phyloP scores from a whole-genome alignment of 768 basidiomycete species.

The Amanita phalloides region DNA sequence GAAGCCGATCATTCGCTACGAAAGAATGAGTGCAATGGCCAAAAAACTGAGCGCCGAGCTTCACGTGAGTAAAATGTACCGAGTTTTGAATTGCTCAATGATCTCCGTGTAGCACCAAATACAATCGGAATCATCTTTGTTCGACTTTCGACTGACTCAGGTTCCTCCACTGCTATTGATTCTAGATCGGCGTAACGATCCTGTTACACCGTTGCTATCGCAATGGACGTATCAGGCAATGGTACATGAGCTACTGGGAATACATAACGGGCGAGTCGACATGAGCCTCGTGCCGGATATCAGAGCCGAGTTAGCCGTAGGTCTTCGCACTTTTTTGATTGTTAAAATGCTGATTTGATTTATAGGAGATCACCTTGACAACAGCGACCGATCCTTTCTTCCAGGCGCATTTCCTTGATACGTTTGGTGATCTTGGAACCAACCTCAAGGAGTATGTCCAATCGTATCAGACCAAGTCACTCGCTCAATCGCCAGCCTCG shows the following conservation, averaged over 20 bases:
- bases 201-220: conserved; percentile 89
- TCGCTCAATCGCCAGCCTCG: conserved; percentile 60
- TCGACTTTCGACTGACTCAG: conserved; percentile 87
- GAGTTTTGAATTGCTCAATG: neutral
- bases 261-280: conserved; percentile 90
- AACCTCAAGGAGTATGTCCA: conserved; percentile 89
- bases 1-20: conserved; percentile 89
- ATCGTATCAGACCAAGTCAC: conserved; percentile 80
- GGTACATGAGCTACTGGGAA: conserved; percentile 93
- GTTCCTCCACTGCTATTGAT: conserved; percentile 85
- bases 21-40: conserved; percentile 87
- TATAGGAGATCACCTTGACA: conserved; percentile 87
- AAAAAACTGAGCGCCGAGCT: conserved; percentile 82
- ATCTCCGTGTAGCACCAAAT: conserved; percentile 52
- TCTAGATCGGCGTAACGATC: conserved; percentile 92
- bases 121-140: conserved; percentile 70
- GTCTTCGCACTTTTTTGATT: conserved; percentile 10
- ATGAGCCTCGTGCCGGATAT: conserved; percentile 78
- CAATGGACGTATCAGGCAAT: conserved; percentile 99
- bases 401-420: conserved; percentile 79
- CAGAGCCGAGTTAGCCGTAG: conserved; percentile 72
- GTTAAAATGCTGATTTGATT: neutral
- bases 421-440: conserved; percentile 94
- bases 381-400: conserved; percentile 91
- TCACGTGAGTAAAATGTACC: conserved; percentile 39